Percentiles rank a stretch among this genome's conserved stretches.
These are phyloP conservation scores for Trichocladium uniseriatum DNA, from an alignment of 495 filamentous ascomycete genomes.

Conservation along the genomic window DNA sequence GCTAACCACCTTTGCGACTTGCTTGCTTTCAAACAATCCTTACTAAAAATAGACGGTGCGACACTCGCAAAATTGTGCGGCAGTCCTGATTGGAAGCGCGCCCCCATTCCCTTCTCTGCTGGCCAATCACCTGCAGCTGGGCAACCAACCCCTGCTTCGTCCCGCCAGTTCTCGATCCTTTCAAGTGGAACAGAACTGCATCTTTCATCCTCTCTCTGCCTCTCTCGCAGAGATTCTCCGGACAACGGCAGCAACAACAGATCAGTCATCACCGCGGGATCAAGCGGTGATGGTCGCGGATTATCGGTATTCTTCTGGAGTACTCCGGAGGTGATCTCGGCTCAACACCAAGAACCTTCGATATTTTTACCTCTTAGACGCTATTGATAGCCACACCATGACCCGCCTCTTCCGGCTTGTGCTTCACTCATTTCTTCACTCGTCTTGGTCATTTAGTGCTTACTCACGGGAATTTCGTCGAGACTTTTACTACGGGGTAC, in stretches of 20 bases:
- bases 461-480: background rate
- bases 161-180: too few species aligned
- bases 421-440: background rate
- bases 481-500: background rate
- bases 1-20: constrained; percentile 22
- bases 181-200: too few species aligned
- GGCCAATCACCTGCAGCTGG: constrained; percentile 2
- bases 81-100: constrained; percentile 16
- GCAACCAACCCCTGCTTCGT: too few species aligned
- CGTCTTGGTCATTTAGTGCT: background rate
- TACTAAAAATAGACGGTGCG: constrained; percentile 26
- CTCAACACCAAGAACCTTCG: background rate
- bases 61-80: constrained; percentile 19
- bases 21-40: constrained; percentile 27
- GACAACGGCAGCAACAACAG: too few species aligned
- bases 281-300: too few species aligned
- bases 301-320: too few species aligned
- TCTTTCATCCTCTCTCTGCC: too few species aligned
- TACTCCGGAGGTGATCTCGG: too few species aligned
- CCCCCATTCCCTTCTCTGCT: background rate
- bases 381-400: constrained; percentile 5
- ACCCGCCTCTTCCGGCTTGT: background rate
- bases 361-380: background rate
- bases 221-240: too few species aligned
- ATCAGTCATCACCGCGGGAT: too few species aligned